Base-by-base conservation (phyloP, 2,329 filamentous ascomycete species). In the Arthrinium puccinioides region DNA sequence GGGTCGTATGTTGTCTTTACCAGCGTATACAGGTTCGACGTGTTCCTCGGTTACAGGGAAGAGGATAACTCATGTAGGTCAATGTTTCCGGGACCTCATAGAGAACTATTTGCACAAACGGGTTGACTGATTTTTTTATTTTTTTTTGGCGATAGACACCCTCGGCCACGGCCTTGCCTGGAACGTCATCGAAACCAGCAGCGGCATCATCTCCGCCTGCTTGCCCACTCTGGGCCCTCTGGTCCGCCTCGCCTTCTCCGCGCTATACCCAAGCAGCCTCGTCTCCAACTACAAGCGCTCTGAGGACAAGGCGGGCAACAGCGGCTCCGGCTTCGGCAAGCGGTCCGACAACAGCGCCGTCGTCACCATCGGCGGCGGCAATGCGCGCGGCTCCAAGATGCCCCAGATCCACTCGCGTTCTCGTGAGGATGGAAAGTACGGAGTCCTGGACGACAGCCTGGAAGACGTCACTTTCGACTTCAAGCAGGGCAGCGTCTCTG, bases 1-100 rank as follows among this genome's bases (percentile, higher is more conserved):
- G 31, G 37, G 11, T 39, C 37, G 18, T 39, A 33, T 20, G 37
- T 39, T 20, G 37, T 39, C n/a, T 37, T 37, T 23, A 37, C 35
- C 26, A 37, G 35, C 27, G 24, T 37, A 11, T 37, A 37, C 26
- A 25, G 35, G 1, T 37, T 37, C 27, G 35, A 30, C 20, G 25
- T 37, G 19, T 37, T 24, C 21, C 35, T 37, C 14, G 21, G 27
- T 10, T 37, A 37, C 28, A 30, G 16, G 14, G 23, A 31, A n/a
- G 35, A 37, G 5, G 35, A 37, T 27, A 37, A 37, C 13, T 25
- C 35, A n/a, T 37, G 35, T 37, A 37, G 24, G 35, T 6, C n/a
- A n/a, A n/a, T 13, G 3, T n/a, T n/a, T n/a, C n/a, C n/a, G n/a
- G n/a, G n/a, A n/a, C n/a, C 31, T 21, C 9, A 9, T 3, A 11